phyloP scores from a whole-genome alignment of 257 asterid genomes.

The Penstemon davidsonii region DNA sequence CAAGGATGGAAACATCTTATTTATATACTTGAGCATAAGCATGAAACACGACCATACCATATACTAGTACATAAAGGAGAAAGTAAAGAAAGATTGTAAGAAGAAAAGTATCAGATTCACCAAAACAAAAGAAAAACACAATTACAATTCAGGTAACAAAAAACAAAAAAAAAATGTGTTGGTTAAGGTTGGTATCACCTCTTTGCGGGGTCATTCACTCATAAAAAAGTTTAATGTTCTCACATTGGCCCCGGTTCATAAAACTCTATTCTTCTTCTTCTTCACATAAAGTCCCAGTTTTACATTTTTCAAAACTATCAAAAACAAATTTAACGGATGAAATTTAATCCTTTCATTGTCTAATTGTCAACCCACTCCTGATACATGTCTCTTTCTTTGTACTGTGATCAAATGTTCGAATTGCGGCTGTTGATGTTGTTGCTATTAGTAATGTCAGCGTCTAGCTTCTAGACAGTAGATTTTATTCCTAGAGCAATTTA shows the following conservation, averaged over 20 bases:
- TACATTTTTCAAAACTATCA: background rate
- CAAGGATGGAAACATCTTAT: conserved; percentile 1
- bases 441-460: too few relatives aligned
- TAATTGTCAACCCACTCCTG: background rate
- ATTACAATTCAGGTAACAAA: background rate
- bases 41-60: conserved; percentile 6
- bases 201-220: background rate
- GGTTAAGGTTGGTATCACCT: conserved; percentile 25
- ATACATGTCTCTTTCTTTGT: too few relatives aligned
- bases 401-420: too few relatives aligned
- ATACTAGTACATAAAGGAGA: too few relatives aligned
- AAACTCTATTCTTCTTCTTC: background rate
- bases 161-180: background rate
- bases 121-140: background rate
- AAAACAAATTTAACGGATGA: background rate
- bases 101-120: conserved; percentile 44
- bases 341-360: background rate
- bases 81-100: conserved; percentile 19
- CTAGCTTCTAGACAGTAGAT: too few relatives aligned
- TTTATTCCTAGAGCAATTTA: too few relatives aligned
- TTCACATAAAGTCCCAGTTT: background rate
- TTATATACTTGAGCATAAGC: conserved; percentile 20
- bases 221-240: background rate
- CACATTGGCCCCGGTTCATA: background rate
- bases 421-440: too few relatives aligned